Evolutionary conservation across 345 rosid genomes (phyloP), one percentile per base, ranked within the genome.

Genomic region (Raphanus raphanistrum): DNA sequence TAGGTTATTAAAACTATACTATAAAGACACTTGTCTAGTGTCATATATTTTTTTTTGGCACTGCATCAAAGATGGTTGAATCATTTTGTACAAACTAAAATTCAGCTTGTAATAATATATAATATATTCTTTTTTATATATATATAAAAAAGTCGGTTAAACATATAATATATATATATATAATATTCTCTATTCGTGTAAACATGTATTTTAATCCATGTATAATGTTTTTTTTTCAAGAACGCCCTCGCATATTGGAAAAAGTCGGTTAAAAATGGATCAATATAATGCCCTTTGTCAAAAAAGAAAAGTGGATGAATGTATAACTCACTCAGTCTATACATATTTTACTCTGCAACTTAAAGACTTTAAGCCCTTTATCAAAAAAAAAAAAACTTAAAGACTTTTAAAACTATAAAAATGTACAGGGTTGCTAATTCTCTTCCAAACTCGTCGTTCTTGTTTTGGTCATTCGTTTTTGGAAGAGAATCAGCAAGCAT

Each of bases 61-160:
- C 4, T 55, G n/a, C 8, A 48, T 28, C 26, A 55, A 55, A 27
- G 48, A 17, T 29, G 43, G 15, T 60, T 45, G 74, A 3, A n/a
- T 76, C 38, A 13, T 68, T 76, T 75, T 25, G 33, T 29, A 67
- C 35, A 75, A 29, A 43, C 61, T 75, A 67, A 31, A 15, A 52
- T 52, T 52, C 54, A 48, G 54, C 54, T 43, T 43, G 52, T 43
- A 12, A 0, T 41, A 21, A 21, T 21, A 21, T 21, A 21, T 21
- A 21, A 21, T 21, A 21, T 21, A 21, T 21, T 21, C 21, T 21
- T 21, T 21, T 21, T 0, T 21, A 21, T 21, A 21, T 21, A 21
- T 21, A 21, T 21, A 21, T 21, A 21, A 21, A 21, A 21, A 21
- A 21, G 21, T 21, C 21, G 21, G 21, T 21, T 21, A 21, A 21